phyloP scores from a whole-genome alignment of 305 asterid species.

The Ajuga reptans region DNA sequence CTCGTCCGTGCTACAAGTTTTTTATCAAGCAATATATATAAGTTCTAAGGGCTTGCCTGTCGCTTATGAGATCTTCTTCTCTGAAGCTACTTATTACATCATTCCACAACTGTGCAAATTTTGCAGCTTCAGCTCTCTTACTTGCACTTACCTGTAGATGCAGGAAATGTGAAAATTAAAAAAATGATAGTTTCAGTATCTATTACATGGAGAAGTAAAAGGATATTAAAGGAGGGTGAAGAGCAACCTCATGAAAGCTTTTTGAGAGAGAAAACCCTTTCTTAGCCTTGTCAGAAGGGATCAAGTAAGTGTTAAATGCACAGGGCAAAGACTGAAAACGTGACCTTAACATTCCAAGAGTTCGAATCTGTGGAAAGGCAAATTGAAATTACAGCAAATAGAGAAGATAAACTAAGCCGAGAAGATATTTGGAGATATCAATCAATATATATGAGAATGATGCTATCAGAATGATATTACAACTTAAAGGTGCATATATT shows the following conservation, averaged over 20 bases:
- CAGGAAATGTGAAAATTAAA: slow-evolving; percentile 18
- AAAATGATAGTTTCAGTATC: neutral
- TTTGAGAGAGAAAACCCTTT: slow-evolving; percentile 64
- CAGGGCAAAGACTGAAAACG: slow-evolving; percentile 95
- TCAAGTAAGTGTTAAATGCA: slow-evolving; percentile 86
- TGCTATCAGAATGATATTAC: slow-evolving; percentile 20
- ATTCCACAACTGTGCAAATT: slow-evolving; percentile 94
- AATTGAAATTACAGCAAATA: slow-evolving; percentile 16
- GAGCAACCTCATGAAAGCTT: slow-evolving; percentile 56
- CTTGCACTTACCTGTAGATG: slow-evolving; percentile 53
- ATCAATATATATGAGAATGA: neutral
- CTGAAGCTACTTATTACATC: slow-evolving; percentile 93
- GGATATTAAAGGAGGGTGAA: slow-evolving; percentile 22
- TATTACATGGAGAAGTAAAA: slow-evolving; percentile 23
- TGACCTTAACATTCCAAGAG: slow-evolving; percentile 92
- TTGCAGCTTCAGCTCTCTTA: slow-evolving; percentile 94
- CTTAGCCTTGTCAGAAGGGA: slow-evolving; percentile 67
- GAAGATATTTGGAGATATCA: slow-evolving; percentile 1
- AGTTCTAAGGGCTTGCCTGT: slow-evolving; percentile 52
- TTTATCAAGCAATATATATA: slow-evolving; percentile 10
- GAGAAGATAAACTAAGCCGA: slow-evolving; percentile 15
- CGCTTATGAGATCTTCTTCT: slow-evolving; percentile 96
- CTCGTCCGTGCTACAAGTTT: neutral
- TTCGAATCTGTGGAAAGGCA: slow-evolving; percentile 65
- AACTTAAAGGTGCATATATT: slow-evolving; percentile 1